These are phyloP conservation scores for Limnanthes douglasii DNA, from an alignment of 345 rosid species.

Conservation along the genomic window DNA sequence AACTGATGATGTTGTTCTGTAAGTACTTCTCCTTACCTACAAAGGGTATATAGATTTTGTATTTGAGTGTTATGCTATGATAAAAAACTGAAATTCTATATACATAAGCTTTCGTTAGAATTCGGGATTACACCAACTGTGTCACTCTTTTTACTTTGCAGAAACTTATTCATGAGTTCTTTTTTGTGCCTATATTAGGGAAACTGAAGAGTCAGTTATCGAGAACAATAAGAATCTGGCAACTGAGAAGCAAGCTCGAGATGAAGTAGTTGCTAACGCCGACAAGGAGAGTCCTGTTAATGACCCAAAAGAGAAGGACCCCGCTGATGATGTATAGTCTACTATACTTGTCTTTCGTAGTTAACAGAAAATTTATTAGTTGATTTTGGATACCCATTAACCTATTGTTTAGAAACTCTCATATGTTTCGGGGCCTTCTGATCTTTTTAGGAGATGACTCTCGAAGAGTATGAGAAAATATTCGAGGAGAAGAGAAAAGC, in stretches of 20 bases:
- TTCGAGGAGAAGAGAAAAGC: slow-evolving; percentile 60
- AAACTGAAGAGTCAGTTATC: slow-evolving; percentile 34
- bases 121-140: too few relatives aligned
- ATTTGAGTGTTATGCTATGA: too few relatives aligned
- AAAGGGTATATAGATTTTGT: too few relatives aligned
- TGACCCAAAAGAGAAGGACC: slow-evolving; percentile 21
- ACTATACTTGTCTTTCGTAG: not conserved
- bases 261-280: slow-evolving; percentile 38
- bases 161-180: too few relatives aligned
- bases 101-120: too few relatives aligned
- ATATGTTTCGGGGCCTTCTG: not conserved
- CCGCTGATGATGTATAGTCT: slow-evolving; percentile 39
- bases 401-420: too few relatives aligned
- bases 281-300: slow-evolving; percentile 20
- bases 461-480: slow-evolving; percentile 77
- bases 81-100: too few relatives aligned
- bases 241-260: slow-evolving; percentile 52
- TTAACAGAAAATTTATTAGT: not conserved
- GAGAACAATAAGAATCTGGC: slow-evolving; percentile 32
- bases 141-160: too few relatives aligned
- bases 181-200: slow-evolving; percentile 21
- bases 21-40: too few relatives aligned
- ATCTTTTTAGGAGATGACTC: slow-evolving; percentile 55
- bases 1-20: slow-evolving; percentile 44
- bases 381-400: too few relatives aligned